phyloP scores from a whole-genome alignment of 805 yeast species.

The Ogataea pignaliae region DNA sequence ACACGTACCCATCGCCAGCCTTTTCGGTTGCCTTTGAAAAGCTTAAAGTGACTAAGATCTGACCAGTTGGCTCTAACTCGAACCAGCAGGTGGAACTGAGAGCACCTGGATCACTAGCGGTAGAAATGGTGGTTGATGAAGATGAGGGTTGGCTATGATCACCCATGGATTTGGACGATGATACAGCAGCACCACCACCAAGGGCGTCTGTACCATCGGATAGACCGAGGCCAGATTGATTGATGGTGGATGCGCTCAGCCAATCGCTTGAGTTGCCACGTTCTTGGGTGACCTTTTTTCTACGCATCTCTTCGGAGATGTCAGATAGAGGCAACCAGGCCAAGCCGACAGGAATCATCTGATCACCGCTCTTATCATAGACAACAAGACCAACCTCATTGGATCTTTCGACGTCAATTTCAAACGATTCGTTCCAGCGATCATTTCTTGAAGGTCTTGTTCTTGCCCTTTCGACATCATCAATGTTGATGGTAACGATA shows the following conservation, averaged over 20 bases:
- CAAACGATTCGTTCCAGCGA: conserved; percentile 79
- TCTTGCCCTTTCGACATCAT: conserved; percentile 77
- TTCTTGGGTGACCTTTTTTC: conserved; percentile 76
- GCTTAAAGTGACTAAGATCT: conserved; percentile 69
- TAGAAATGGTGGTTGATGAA: conserved; percentile 10
- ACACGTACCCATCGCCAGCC: conserved; percentile 41
- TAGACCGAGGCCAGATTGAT: conserved; percentile 15
- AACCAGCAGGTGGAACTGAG: conserved; percentile 76
- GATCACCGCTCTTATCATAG: conserved; percentile 70
- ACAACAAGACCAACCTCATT: conserved; percentile 88
- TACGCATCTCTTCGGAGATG: conserved; percentile 90
- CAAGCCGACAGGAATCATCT: conserved; percentile 80
- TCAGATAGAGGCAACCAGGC: conserved; percentile 90
- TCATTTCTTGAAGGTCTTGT: conserved; percentile 74
- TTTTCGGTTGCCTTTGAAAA: conserved; percentile 61
- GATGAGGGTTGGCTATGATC: conserved; percentile 2
- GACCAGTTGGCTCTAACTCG: conserved; percentile 91
- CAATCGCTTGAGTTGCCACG: conserved; percentile 67
- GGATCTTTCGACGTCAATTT: conserved; percentile 79
- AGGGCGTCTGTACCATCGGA: conserved; percentile 1
- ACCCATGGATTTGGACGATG: background rate
- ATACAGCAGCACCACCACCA: background rate
- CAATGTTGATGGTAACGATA: conserved; percentile 72
- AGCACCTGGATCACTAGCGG: conserved; percentile 13
- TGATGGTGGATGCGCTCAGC: conserved; percentile 72